phyloP scores from a whole-genome alignment of 805 yeast genomes.

The Wickerhamomyces rabaulensis region DNA sequence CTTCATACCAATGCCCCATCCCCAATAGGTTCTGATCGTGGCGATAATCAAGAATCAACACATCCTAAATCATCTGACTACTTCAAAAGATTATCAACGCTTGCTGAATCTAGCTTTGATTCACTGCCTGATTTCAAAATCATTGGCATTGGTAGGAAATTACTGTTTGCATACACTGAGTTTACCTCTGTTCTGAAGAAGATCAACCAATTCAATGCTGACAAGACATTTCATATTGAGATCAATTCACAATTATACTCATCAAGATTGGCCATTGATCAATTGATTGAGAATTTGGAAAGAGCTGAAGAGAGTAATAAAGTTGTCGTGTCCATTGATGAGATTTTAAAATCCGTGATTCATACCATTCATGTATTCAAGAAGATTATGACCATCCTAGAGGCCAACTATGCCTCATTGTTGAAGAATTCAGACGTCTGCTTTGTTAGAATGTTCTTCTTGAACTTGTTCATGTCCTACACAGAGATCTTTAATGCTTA shows the following conservation, averaged over 20 bases:
- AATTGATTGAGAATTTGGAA: conserved; percentile 52
- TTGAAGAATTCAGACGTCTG: conserved; percentile 58
- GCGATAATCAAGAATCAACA: not conserved
- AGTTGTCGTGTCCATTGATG: conserved; percentile 24
- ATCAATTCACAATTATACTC: conserved; percentile 46
- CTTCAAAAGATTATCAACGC: conserved; percentile 57
- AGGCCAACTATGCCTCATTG: conserved; percentile 42
- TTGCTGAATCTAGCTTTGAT: conserved; percentile 42
- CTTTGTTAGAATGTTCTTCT: conserved; percentile 56
- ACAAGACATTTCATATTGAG: conserved; percentile 47
- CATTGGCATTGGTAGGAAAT: conserved; percentile 50
- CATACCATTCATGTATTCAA: conserved; percentile 43
- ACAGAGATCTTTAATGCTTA: conserved; percentile 67
- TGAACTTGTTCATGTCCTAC: conserved; percentile 57
- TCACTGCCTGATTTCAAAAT: conserved; percentile 15
- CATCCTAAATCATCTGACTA: conserved; percentile 52
- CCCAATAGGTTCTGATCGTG: conserved; percentile 7
- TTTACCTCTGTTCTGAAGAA: conserved; percentile 55
- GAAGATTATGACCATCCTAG: conserved; percentile 41
- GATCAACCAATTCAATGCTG: conserved; percentile 52
- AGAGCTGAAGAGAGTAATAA: conserved; percentile 32
- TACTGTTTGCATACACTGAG: conserved; percentile 59
- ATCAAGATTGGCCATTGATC: conserved; percentile 50
- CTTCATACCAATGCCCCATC: conserved; percentile 7
- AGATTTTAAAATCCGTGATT: conserved; percentile 31